Evolutionary conservation across 306 rosid species (phyloP), one percentile per base, ranked within the genome.

Genomic region (Inga oerstediana): DNA sequence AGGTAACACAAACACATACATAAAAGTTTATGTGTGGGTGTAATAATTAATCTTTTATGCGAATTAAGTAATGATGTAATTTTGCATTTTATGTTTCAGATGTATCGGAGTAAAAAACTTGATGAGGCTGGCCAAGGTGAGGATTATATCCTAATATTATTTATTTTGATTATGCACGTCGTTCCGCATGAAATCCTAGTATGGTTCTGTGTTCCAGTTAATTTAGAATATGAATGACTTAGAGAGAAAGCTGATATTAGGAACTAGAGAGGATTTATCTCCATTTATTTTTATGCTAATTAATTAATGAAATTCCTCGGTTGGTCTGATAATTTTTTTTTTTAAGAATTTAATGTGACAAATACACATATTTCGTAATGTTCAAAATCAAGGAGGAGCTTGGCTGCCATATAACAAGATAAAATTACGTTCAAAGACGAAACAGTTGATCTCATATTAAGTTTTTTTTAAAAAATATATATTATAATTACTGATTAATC

Each of bases 51-150:
- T 41, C 4, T 8, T 78, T 76, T 34, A 39, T 73, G 59, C 37
- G 14, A 32, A 30, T 9, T 17, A 44, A 61, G 9, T 20, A 58
- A 10, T 22, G 62, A 1, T 34, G 54, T 32, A 32, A 3, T 27
- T 39, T 19, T 67, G 30, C 41, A 5, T 62, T 30, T 49, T 22
- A 27, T n/a, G 30, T 76, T 56, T 74, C 86, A 92, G 97, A 92
- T 92, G 94, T 92, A 92, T 64, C 85, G 97, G 77, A 92, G 93
- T 82, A 92, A 91, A 87, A 92, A 91, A 87, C 93, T 90, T 73
- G 94, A 89, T 49, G 92, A 88, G 70, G 71, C 88, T 56, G 97
- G 94, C 43, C 89, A 88, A 89, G 97, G 97, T 94, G 71, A 77
- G 83, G 39, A 41, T 76, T 71, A 45, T 10, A 10, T 41, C 32